phyloP scores from a whole-genome alignment of 2,329 filamentous ascomycete genomes.

The Phoma herbarum region DNA sequence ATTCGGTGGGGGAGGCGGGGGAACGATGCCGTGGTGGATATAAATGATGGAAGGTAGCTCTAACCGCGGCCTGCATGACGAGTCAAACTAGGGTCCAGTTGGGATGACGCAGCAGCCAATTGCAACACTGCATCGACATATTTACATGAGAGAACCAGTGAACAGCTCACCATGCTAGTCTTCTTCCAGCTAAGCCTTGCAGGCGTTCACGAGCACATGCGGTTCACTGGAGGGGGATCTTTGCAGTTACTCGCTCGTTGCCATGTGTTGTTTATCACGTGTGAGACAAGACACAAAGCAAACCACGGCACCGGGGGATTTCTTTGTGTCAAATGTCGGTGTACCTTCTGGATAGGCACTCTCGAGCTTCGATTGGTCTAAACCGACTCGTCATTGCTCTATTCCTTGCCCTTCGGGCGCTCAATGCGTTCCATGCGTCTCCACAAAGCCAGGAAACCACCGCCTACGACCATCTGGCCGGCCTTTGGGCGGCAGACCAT shows the following conservation, averaged over 20 bases:
- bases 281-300: constrained; percentile 10
- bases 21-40: constrained; percentile 42
- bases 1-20: constrained; percentile 37
- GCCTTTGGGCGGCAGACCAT: constrained; percentile 52
- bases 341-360: constrained; percentile 9
- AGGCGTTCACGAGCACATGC: constrained; percentile 17
- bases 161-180: constrained; percentile 23
- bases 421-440: constrained; percentile 49
- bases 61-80: constrained; percentile 35
- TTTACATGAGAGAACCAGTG: constrained; percentile 11
- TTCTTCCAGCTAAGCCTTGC: constrained; percentile 17
- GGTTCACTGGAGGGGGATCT: constrained; percentile 19
- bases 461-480: constrained; percentile 46
- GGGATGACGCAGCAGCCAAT: constrained; percentile 32
- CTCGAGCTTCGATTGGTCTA: constrained; percentile 16
- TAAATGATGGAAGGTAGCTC: constrained; percentile 35
- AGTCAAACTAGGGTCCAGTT: constrained; percentile 26
- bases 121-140: constrained; percentile 19
- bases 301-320: constrained; percentile 8
- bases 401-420: constrained; percentile 14
- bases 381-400: constrained; percentile 9
- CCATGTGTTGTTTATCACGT: constrained; percentile 24
- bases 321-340: constrained; percentile 12
- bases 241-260: constrained; percentile 18
- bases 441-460: constrained; percentile 51